These are phyloP conservation scores for Nicotiana knightiana DNA, from an alignment of 257 asterid species.

Conservation along the genomic window DNA sequence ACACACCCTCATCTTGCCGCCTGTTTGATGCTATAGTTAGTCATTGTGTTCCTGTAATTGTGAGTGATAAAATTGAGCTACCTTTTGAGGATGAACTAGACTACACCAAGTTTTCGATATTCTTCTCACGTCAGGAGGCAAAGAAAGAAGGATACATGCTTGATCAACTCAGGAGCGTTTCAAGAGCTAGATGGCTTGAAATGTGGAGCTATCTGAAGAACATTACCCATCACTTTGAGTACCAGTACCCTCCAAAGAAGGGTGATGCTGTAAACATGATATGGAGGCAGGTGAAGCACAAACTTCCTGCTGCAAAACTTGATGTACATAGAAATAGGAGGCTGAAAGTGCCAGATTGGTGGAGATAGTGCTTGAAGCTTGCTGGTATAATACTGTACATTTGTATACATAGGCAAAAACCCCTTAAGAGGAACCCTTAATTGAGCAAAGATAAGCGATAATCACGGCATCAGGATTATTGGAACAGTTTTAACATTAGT, in stretches of 20 bases:
- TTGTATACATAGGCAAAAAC: not conserved
- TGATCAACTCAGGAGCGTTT: constrained; percentile 44
- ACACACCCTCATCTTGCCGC: constrained; percentile 97
- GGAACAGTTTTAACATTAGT: not conserved
- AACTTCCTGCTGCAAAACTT: constrained; percentile 60
- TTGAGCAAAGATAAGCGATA: not conserved
- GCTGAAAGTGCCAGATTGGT: constrained; percentile 90
- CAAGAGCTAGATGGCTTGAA: constrained; percentile 54
- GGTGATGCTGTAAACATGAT: constrained; percentile 86
- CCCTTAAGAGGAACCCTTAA: not conserved
- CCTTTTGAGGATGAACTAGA: constrained; percentile 85
- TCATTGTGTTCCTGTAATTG: constrained; percentile 90
- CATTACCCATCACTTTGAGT: constrained; percentile 74
- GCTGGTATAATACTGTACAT: constrained; percentile 29
- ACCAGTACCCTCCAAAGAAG: constrained; percentile 66
- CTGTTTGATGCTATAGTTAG: constrained; percentile 90
- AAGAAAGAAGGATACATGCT: constrained; percentile 55
- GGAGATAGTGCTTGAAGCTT: constrained; percentile 38
- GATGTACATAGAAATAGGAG: constrained; percentile 67
- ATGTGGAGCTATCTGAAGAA: constrained; percentile 72
- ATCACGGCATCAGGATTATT: not conserved
- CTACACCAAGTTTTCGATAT: constrained; percentile 77
- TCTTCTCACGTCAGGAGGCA: constrained; percentile 69
- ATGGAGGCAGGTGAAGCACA: constrained; percentile 81
- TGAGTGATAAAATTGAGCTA: constrained; percentile 85